These are phyloP conservation scores for Erodium trifolium DNA, from an alignment of 441 rosid genomes.

Conservation along the genomic window DNA sequence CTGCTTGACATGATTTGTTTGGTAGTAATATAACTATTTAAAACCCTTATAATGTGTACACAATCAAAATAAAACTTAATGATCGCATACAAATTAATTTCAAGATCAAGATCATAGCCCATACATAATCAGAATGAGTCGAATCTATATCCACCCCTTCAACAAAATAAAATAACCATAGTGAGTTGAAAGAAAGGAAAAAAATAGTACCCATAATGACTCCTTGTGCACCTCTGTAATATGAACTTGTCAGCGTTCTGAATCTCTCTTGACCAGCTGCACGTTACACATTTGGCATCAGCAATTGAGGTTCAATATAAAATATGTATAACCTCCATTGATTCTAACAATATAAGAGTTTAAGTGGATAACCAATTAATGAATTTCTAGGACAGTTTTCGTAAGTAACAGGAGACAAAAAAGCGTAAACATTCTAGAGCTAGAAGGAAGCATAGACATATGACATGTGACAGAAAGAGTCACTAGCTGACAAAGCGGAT, in stretches of 20 bases:
- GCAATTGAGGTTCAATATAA: slow-evolving; percentile 12
- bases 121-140: not conserved
- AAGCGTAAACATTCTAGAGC: not conserved
- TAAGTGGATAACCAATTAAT: not conserved
- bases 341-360: not conserved
- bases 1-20: not conserved
- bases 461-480: not conserved
- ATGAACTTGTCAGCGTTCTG: slow-evolving; percentile 74
- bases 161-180: not conserved
- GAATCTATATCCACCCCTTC: not conserved
- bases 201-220: slow-evolving; percentile 48
- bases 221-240: slow-evolving; percentile 84
- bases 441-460: not conserved
- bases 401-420: not conserved
- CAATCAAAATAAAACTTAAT: not conserved
- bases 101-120: not conserved
- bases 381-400: not conserved
- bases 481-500: no score
- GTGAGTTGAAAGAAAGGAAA: not conserved
- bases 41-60: not conserved
- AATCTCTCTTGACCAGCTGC: slow-evolving; percentile 85
- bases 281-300: slow-evolving; percentile 15
- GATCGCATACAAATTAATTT: not conserved
- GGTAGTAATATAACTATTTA: not conserved
- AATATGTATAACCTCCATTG: not conserved